These are phyloP conservation scores for Tolypocladium album DNA, from an alignment of 2,329 filamentous ascomycete species.

Conservation along the genomic window DNA sequence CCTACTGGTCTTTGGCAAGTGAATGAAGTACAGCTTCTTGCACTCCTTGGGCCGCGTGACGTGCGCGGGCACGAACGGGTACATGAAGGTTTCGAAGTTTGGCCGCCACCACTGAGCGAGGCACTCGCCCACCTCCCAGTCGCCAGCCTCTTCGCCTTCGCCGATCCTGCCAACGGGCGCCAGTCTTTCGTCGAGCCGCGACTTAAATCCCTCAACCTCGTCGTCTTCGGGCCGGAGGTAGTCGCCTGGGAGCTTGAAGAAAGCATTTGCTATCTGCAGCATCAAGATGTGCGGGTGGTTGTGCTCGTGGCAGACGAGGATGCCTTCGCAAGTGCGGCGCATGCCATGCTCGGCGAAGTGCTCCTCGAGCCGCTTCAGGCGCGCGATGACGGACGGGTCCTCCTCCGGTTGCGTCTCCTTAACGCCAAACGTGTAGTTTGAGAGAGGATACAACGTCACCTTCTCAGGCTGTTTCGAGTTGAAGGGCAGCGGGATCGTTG, in stretches of 20 bases:
- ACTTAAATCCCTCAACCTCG: slow-evolving; percentile 91
- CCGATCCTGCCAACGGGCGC: slow-evolving; percentile 83
- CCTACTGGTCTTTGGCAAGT: slow-evolving; percentile 82
- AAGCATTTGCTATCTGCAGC: slow-evolving; percentile 98
- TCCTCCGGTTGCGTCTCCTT: slow-evolving; percentile 98
- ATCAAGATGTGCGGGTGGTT: slow-evolving; percentile 98
- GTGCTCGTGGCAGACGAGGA: slow-evolving; percentile 96
- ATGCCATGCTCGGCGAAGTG: slow-evolving; percentile 90
- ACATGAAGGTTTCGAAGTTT: slow-evolving; percentile 99
- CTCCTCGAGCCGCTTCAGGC: slow-evolving; percentile 88
- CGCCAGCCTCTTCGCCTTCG: slow-evolving; percentile 71
- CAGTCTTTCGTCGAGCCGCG: slow-evolving; percentile 80
- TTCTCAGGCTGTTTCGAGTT: slow-evolving; percentile 81
- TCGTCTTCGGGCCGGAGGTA: slow-evolving; percentile 85
- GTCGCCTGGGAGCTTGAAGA: slow-evolving; percentile 97
- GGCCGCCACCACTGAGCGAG: slow-evolving; percentile 97
- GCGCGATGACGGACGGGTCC: slow-evolving; percentile 87
- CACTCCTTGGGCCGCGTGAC: slow-evolving; percentile 96
- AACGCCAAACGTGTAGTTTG: slow-evolving; percentile 97
- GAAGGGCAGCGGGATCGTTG: slow-evolving; percentile 72
- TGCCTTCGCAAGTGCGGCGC: slow-evolving; percentile 93
- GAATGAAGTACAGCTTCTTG: slow-evolving; percentile 98
- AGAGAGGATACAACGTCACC: slow-evolving; percentile 86
- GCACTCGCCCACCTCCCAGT: slow-evolving; percentile 92
- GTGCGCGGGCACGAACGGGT: slow-evolving; percentile 93